Evolutionary conservation across 2,329 filamentous ascomycete genomes (phyloP), one percentile per base, ranked within the genome.

Genomic region (Coleophoma cylindrospora): DNA sequence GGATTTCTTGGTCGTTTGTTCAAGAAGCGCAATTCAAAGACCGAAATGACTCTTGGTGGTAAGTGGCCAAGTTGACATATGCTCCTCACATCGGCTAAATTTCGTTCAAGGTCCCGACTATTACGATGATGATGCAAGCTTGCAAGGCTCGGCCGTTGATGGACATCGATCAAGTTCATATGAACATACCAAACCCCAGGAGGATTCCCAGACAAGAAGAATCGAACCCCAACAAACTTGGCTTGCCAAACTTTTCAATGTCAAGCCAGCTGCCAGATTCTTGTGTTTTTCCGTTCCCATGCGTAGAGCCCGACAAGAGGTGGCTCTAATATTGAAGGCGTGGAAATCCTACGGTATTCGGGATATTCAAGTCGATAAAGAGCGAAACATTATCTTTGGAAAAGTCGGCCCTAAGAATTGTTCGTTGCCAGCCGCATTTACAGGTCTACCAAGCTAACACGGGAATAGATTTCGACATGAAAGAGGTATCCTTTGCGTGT

Each of bases 191-290:
- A 32, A 27, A 44, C 13, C 7, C 27, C 13, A 21, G 6, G 67
- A 65, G 14, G 57, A 62, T 48, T 41, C 57, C 9, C 51, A 52
- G 54, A 41, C 61, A 56, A 70, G 70, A 54, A 64, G 76, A 68
- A 87, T 80, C 61, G 83, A 83, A 54, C 78, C 82, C 32, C 85
- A 83, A 64, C 84, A 90, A 62, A 95, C 87, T 59, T 96, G 92
- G 91, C 80, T 97, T 48, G 86, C 89, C 32, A 87, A 89, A 14
- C 81, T 97, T 43, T 89, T 97, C 72, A 83, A 90, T 49, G 86
- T 96, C 64, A 96, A 94, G 66, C 92, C 92, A 1, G 88, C 86
- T 0, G 85, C 75, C 14, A 81, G 82, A 55, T 78, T 88, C 27
- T 69, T 96, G 14, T 94, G 90, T 65, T 84, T 96, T 65, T 77